Evolutionary conservation across 192 early-diverging fungal genomes (phyloP).

Genomic region (Borealophlyctis nickersoniae): DNA sequence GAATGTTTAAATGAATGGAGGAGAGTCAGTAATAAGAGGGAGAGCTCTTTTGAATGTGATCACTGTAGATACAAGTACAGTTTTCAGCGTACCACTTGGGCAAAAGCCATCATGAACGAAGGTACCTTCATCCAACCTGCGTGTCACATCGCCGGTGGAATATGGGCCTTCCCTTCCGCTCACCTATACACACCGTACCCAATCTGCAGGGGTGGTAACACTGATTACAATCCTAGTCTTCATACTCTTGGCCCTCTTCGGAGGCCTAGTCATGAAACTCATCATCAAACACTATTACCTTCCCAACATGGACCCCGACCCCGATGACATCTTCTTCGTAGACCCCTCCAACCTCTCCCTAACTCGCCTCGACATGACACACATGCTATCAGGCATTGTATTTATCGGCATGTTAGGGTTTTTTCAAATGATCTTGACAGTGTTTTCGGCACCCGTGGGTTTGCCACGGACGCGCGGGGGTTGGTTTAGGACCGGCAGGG

Average conservation of each 20-base stretch:
- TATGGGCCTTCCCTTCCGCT: background rate
- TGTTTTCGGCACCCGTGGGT: constrained; percentile 13
- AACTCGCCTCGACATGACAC: constrained; percentile 11
- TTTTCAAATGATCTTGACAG: constrained; percentile 11
- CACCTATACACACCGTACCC: background rate
- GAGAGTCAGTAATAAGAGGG: constrained; percentile 41
- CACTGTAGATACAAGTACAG: constrained; percentile 56
- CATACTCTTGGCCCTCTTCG: background rate
- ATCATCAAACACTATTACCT: constrained; percentile 1
- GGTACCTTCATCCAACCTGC: constrained; percentile 27
- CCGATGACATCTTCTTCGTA: constrained; percentile 3
- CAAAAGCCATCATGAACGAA: constrained; percentile 46
- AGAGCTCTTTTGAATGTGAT: constrained; percentile 60
- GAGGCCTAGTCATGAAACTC: constrained; percentile 15
- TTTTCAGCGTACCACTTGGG: constrained; percentile 52
- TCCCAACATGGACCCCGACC: background rate
- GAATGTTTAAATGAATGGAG: constrained; percentile 60
- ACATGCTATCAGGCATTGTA: constrained; percentile 15
- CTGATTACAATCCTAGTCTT: constrained; percentile 15
- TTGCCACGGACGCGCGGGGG: background rate
- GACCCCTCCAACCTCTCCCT: constrained; percentile 8
- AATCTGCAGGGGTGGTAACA: constrained; percentile 13
- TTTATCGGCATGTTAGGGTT: constrained; percentile 20
- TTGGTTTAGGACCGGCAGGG: constrained; percentile 1
- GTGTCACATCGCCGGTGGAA: no score